These are phyloP conservation scores for Jamesozyma hellenica DNA, from an alignment of 805 yeast species.

Conservation along the genomic window DNA sequence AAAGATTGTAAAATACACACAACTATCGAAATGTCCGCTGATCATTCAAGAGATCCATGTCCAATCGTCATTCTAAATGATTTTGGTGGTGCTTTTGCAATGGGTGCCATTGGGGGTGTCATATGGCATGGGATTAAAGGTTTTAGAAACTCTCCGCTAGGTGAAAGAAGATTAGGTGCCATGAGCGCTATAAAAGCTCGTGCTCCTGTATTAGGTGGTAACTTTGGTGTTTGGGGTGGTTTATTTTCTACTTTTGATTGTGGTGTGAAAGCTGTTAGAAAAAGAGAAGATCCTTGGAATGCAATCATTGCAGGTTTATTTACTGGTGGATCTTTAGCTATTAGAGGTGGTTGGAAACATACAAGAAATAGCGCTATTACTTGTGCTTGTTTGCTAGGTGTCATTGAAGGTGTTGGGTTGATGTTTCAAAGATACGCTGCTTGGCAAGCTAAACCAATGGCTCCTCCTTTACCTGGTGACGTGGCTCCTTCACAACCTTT, in stretches of 20 bases:
- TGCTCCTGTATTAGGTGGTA: slow-evolving; percentile 98
- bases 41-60: slow-evolving; percentile 98
- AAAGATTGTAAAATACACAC: no score
- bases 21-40: slow-evolving; percentile 57
- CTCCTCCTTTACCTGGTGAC: slow-evolving; percentile 45
- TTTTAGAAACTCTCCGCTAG: slow-evolving; percentile 93
- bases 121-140: slow-evolving; percentile 99
- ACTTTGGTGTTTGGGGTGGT: slow-evolving; percentile 99
- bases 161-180: slow-evolving; percentile 89
- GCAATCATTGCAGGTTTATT: slow-evolving; percentile 96
- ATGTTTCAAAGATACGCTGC: slow-evolving; percentile 89
- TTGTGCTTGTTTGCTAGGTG: slow-evolving; percentile 94
- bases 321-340: slow-evolving; percentile 95
- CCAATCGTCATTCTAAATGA: slow-evolving; percentile 93
- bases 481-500: slow-evolving; percentile 20
- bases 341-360: slow-evolving; percentile 98
- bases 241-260: slow-evolving; percentile 92
- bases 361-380: slow-evolving; percentile 93
- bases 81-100: slow-evolving; percentile 97
- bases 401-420: slow-evolving; percentile 96
- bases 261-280: slow-evolving; percentile 87
- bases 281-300: slow-evolving; percentile 97
- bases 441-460: slow-evolving; percentile 64
- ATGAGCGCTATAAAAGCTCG: slow-evolving; percentile 85
- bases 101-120: slow-evolving; percentile 98